Evolutionary conservation across 768 basidiomycete species (phyloP).

Genomic region (Rhodotorula paludigena): DNA sequence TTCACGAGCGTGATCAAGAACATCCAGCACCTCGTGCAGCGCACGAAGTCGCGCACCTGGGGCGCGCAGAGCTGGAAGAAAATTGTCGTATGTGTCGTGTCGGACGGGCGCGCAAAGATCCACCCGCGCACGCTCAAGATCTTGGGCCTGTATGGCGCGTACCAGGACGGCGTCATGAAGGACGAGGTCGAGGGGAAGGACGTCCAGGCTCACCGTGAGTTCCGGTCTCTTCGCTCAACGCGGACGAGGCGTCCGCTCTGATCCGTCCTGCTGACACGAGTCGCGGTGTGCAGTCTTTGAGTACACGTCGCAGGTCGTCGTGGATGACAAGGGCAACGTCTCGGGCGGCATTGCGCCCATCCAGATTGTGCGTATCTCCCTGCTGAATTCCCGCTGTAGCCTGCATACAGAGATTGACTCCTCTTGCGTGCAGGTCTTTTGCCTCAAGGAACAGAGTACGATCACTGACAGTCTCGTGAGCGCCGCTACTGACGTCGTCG

Average conservation of each 20-base stretch:
- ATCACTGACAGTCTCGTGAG: too few relatives aligned
- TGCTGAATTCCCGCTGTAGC: not conserved
- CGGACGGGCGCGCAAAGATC: conserved; percentile 48
- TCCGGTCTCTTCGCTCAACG: conserved; percentile 46
- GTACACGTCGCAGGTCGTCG: conserved; percentile 78
- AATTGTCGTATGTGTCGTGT: conserved; percentile 49
- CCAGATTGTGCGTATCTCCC: conserved; percentile 50
- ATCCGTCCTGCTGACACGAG: conserved; percentile 54
- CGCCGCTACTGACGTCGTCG: too few relatives aligned
- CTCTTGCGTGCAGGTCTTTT: not conserved
- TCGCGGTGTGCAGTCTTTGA: conserved; percentile 74
- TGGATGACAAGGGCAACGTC: conserved; percentile 71
- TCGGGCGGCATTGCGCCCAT: conserved; percentile 75
- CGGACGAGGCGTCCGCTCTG: not conserved
- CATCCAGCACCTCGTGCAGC: conserved; percentile 44
- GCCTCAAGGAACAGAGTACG: conserved; percentile 22
- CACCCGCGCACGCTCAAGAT: conserved; percentile 63
- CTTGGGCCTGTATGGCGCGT: conserved; percentile 64
- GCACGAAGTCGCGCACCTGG: conserved; percentile 46
- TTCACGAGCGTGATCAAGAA: conserved; percentile 47
- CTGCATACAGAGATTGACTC: too few relatives aligned
- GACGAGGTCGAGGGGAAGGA: conserved; percentile 61
- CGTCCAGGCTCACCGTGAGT: conserved; percentile 47
- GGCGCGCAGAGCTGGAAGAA: conserved; percentile 47
- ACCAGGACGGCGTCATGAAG: conserved; percentile 43